phyloP scores from a whole-genome alignment of 139 green algal species.

The Limnomonas spitsbergensis region DNA sequence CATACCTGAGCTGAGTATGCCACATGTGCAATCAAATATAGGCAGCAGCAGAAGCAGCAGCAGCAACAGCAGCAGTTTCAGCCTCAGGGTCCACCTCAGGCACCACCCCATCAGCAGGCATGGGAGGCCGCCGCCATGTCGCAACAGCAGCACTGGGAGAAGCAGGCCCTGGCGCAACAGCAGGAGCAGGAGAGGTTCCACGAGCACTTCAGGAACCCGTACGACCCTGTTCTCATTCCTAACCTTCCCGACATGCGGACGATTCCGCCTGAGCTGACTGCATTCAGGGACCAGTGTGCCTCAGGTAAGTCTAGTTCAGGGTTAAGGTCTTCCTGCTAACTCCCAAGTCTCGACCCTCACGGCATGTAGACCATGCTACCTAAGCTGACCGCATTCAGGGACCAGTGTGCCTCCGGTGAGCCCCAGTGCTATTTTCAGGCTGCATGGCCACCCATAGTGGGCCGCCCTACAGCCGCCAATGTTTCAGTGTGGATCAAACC shows the following conservation, averaged over 20 bases:
- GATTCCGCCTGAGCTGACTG: background rate
- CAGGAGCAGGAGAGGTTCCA: background rate
- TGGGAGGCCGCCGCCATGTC: background rate
- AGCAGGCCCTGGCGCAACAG: background rate
- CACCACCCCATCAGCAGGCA: background rate
- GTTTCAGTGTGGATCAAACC: no score
- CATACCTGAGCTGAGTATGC: no score
- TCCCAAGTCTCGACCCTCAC: no score
- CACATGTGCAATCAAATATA: no score
- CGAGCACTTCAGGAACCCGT: background rate
- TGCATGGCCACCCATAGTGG: no score
- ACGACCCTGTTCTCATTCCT: background rate
- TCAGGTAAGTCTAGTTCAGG: background rate
- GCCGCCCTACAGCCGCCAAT: no score
- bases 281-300: constrained; percentile 12
- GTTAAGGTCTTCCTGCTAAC: no score
- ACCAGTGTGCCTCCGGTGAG: constrained; percentile 10
- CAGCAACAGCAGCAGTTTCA: no score
- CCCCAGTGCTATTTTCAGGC: no score
- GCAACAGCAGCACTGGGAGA: background rate
- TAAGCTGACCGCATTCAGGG: background rate
- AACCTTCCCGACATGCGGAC: background rate
- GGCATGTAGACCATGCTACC: background rate
- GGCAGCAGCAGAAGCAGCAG: no score
- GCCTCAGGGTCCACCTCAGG: no score